These are phyloP conservation scores for Zasmidium cellare DNA, from an alignment of 2,329 filamentous ascomycete genomes.

Conservation along the genomic window DNA sequence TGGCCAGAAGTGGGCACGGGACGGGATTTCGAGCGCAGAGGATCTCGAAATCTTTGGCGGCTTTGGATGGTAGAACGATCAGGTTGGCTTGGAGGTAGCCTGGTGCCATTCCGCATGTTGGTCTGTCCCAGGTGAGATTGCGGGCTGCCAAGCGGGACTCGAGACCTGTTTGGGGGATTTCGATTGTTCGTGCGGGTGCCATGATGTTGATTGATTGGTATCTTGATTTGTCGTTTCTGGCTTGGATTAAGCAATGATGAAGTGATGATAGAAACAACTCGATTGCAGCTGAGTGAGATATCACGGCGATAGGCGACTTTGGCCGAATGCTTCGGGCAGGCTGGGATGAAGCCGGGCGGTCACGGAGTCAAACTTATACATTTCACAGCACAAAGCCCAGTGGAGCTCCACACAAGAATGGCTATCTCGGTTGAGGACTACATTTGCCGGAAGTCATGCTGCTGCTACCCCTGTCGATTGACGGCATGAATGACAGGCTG, in stretches of 20 bases:
- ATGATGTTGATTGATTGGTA: not conserved
- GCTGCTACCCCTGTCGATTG: too few relatives aligned
- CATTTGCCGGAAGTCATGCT: too few relatives aligned
- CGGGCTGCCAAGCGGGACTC: constrained; percentile 45
- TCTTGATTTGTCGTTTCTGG: not conserved
- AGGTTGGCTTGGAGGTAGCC: constrained; percentile 63
- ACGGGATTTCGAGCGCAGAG: constrained; percentile 64
- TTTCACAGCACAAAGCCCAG: too few relatives aligned
- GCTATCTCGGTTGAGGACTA: too few relatives aligned
- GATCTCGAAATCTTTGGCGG: constrained; percentile 59
- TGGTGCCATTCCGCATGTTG: constrained; percentile 58
- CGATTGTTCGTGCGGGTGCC: not conserved
- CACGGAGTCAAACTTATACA: too few relatives aligned
- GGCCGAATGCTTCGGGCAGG: not conserved
- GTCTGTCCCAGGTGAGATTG: constrained; percentile 39
- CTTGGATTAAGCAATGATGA: too few relatives aligned
- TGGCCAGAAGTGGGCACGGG: constrained; percentile 61
- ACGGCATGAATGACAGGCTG: too few relatives aligned
- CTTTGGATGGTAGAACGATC: constrained; percentile 57
- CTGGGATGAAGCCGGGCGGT: not conserved
- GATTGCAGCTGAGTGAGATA: not conserved
- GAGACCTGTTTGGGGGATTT: not conserved
- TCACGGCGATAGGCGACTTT: not conserved
- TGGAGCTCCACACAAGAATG: too few relatives aligned
- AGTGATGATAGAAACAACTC: not conserved